Evolutionary conservation across 2,329 filamentous ascomycete species (phyloP).

Genomic region (Neonectria magnoliae): DNA sequence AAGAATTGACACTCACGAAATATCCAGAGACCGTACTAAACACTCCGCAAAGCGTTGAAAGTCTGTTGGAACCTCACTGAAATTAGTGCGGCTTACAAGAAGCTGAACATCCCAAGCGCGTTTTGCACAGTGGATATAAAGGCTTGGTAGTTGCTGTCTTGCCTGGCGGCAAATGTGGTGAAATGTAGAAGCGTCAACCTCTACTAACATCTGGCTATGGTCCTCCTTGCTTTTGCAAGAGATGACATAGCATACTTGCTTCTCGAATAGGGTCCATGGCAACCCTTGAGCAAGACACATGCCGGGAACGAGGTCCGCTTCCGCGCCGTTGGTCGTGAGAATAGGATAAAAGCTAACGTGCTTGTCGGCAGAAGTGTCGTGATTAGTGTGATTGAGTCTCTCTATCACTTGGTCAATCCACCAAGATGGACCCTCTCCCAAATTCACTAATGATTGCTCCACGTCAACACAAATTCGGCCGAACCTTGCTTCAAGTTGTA

Average conservation of each 20-base stretch:
- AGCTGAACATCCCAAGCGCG: constrained; percentile 48
- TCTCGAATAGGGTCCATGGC: constrained; percentile 32
- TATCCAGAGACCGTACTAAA: constrained; percentile 36
- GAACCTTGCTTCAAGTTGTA: constrained; percentile 41
- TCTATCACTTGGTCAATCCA: constrained; percentile 11
- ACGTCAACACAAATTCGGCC: constrained; percentile 45
- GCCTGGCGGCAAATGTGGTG: constrained; percentile 32
- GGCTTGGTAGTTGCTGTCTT: constrained; percentile 31
- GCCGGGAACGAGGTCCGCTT: constrained; percentile 36
- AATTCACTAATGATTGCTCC: constrained; percentile 29
- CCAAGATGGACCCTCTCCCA: constrained; percentile 34
- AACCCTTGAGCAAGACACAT: constrained; percentile 22
- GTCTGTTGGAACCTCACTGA: constrained; percentile 23
- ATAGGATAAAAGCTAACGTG: constrained; percentile 41
- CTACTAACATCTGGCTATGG: constrained; percentile 31
- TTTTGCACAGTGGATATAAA: constrained; percentile 44
- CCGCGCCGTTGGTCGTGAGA: constrained; percentile 41
- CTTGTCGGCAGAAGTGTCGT: constrained; percentile 3
- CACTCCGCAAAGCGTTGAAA: constrained; percentile 33
- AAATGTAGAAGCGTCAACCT: constrained; percentile 43
- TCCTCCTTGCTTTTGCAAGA: constrained; percentile 29
- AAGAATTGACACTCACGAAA: constrained; percentile 36
- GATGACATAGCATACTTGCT: constrained; percentile 42
- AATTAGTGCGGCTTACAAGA: constrained; percentile 24
- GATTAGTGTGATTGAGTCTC: constrained; percentile 15